Conservation (phyloP, 306 rosid genomes). For the Astragalus membranaceus region DNA sequence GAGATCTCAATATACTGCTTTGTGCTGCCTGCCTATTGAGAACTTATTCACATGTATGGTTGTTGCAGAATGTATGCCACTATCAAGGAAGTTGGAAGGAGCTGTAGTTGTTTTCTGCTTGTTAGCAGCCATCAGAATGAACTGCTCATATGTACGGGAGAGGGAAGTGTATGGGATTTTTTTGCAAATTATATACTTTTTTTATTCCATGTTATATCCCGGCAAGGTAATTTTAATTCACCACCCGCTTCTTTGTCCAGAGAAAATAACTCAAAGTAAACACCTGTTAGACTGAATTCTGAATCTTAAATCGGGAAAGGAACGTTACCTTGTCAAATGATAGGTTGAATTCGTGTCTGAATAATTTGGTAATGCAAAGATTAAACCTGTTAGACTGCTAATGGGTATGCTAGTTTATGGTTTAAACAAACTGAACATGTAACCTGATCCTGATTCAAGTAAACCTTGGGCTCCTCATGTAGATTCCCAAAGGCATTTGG, state of each 20-base stretch:
- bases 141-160: slow-evolving; percentile 44
- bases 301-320: background rate
- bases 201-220: slow-evolving; percentile 46
- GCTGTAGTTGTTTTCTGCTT: slow-evolving; percentile 53
- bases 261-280: no score
- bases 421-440: no score
- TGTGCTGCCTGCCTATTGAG: slow-evolving; percentile 45
- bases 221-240: background rate
- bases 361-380: background rate
- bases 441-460: no score
- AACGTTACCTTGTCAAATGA: no score
- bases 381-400: no score
- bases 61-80: slow-evolving; percentile 39
- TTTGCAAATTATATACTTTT: slow-evolving; percentile 48
- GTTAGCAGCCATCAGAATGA: slow-evolving; percentile 69
- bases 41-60: slow-evolving; percentile 73
- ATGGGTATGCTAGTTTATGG: no score
- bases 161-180: slow-evolving; percentile 38
- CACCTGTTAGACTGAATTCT: no score
- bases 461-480: no score
- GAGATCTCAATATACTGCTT: slow-evolving; percentile 62
- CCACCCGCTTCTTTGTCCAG: background rate
- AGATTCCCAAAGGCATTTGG: no score
- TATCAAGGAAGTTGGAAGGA: slow-evolving; percentile 37
- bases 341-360: no score